These are phyloP conservation scores for Taphrina populina DNA, from an alignment of 1,139 yeast genomes.

Conservation along the genomic window DNA sequence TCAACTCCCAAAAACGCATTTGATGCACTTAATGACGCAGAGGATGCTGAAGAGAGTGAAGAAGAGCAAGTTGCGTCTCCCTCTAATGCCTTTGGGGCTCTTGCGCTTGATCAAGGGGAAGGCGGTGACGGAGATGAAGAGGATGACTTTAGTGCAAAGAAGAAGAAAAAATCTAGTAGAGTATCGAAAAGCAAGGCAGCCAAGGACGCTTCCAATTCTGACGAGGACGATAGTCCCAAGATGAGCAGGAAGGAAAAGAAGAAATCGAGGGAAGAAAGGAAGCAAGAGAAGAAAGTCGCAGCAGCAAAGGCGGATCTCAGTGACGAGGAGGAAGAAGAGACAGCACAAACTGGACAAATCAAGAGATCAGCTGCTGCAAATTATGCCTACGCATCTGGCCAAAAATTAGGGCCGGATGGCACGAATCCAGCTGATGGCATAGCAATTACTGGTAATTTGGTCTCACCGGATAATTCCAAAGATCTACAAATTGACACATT, in stretches of 20 bases:
- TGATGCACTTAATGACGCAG: slow-evolving; percentile 19
- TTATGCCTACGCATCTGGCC: slow-evolving; percentile 37
- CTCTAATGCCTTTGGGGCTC: slow-evolving; percentile 7
- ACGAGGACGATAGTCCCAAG: slow-evolving; percentile 17
- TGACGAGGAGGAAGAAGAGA: slow-evolving; percentile 15
- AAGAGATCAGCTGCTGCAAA: slow-evolving; percentile 16
- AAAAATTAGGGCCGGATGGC: slow-evolving; percentile 32
- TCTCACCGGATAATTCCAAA: slow-evolving; percentile 36
- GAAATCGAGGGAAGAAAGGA: slow-evolving; percentile 23
- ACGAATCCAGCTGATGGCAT: slow-evolving; percentile 36
- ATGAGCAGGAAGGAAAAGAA: slow-evolving; percentile 24
- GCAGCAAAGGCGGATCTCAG: slow-evolving; percentile 12
- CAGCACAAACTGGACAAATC: slow-evolving; percentile 11
- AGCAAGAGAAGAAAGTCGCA: slow-evolving; percentile 14
- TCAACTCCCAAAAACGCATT: slow-evolving; percentile 18
- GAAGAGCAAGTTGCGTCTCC: slow-evolving; percentile 5
- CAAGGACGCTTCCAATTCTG: slow-evolving; percentile 18
- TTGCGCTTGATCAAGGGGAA: slow-evolving; percentile 6
- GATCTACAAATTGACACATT: slow-evolving; percentile 37
- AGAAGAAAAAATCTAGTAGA: slow-evolving; percentile 5
- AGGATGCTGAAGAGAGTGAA: slow-evolving; percentile 8
- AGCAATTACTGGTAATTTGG: slow-evolving; percentile 37
- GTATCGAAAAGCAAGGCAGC: slow-evolving; percentile 1
- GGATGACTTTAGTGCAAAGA: slow-evolving; percentile 5
- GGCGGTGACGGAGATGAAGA: slow-evolving; percentile 16